A percentile compares a stretch with the other conserved stretches of the same genome.
Evolutionary conservation across 1,139 yeast species (phyloP).

Genomic region (Torulaspora globosa): DNA sequence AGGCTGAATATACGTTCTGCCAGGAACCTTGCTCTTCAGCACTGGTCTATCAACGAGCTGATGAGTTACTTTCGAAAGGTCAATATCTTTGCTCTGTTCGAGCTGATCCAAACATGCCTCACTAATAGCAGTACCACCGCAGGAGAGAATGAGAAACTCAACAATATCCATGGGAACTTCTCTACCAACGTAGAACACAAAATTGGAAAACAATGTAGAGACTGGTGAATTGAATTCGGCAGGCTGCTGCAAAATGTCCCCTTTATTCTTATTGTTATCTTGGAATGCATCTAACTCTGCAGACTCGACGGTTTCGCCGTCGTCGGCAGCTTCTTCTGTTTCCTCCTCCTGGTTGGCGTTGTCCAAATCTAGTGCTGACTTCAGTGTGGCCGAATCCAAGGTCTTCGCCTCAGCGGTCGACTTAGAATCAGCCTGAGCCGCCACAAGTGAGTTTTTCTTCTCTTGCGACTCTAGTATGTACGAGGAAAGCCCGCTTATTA

Average conservation of each 20-base stretch:
- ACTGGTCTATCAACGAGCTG: constrained; percentile 93
- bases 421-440: constrained; percentile 28
- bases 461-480: constrained; percentile 64
- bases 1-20: constrained; percentile 92
- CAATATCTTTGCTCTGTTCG: constrained; percentile 44
- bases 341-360: constrained; percentile 38
- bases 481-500: constrained; percentile 85
- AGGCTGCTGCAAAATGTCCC: constrained; percentile 81
- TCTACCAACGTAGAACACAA: constrained; percentile 85
- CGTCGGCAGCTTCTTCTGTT: constrained; percentile 41
- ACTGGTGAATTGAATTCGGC: constrained; percentile 54
- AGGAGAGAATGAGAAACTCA: constrained; percentile 80
- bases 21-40: constrained; percentile 70
- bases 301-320: constrained; percentile 43
- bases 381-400: constrained; percentile 35
- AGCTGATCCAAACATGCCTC: constrained; percentile 85
- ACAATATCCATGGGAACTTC: constrained; percentile 91
- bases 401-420: constrained; percentile 37
- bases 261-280: constrained; percentile 56
- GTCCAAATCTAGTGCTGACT: constrained; percentile 42
- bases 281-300: constrained; percentile 68
- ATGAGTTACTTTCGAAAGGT: constrained; percentile 74
- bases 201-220: constrained; percentile 63
- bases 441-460: constrained; percentile 42
- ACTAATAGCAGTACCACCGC: constrained; percentile 82